Conservation (phyloP, 768 basidiomycete genomes). For the Cystobasidium ongulense region DNA sequence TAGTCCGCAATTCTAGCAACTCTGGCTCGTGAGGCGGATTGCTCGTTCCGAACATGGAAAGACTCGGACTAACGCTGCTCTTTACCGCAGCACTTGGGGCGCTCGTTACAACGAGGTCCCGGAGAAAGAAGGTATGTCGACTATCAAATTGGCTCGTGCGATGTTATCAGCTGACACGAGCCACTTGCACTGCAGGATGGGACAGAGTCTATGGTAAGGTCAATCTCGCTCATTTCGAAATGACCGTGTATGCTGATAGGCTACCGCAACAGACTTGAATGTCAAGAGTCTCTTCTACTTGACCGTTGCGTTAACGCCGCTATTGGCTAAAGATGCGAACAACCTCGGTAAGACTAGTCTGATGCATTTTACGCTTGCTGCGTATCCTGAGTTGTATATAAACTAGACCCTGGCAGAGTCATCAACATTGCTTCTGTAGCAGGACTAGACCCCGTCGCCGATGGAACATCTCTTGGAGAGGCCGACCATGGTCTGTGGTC, state of each 20-base stretch:
- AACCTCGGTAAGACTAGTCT: conserved; percentile 25
- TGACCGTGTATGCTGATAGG: neutral
- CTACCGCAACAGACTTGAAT: conserved; percentile 51
- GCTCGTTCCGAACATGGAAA: neutral
- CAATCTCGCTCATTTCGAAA: neutral
- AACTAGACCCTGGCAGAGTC: conserved; percentile 32
- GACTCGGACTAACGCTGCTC: neutral
- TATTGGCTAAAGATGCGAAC: conserved; percentile 33
- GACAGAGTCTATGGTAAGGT: conserved; percentile 13
- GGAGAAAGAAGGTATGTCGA: conserved; percentile 46
- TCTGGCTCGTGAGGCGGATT: neutral
- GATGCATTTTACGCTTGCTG: neutral
- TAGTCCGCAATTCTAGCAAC: neutral
- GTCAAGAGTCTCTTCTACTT: conserved; percentile 55
- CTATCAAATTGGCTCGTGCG: conserved; percentile 56
- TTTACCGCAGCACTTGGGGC: conserved; percentile 24
- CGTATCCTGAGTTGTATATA: neutral
- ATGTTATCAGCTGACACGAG: conserved; percentile 54
- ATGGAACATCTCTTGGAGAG: conserved; percentile 31
- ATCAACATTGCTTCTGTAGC: conserved; percentile 34
- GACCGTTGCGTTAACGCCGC: conserved; percentile 28
- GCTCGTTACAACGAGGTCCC: conserved; percentile 31
- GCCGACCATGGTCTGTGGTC: conserved; percentile 34
- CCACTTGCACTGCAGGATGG: conserved; percentile 4
- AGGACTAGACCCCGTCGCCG: conserved; percentile 29